Evolutionary conservation across 75 land plant genomes (phyloP), one percentile per base, ranked within the genome.

Genomic region (Pinus taeda): DNA sequence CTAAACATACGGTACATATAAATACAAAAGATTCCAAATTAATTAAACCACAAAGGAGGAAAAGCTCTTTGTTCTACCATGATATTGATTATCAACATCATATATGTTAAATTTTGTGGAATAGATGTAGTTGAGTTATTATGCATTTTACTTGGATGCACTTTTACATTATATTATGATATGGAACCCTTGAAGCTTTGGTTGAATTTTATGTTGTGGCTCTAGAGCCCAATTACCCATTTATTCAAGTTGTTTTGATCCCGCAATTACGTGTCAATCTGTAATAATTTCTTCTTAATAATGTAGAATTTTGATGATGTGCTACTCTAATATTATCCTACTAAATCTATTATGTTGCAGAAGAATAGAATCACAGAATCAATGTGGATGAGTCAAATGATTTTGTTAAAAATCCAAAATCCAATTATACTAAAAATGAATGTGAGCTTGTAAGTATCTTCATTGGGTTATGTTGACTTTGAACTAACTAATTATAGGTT

Each of bases 331-430:
- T 39, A 53, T 69, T 36, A 69, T 69, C 17, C 22, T 69, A 69
- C 12, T 8, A 30, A 6, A 42, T n/a, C 1, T 69, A 39, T 69
- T 77, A 20, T 66, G 14, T 77, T 18, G 56, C 83, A 84, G 83
- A 83, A 36, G 57, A 73, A 45, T 77, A 77, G 71, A 78, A 74
- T 57, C 79, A 74, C 42, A 81, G 86, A 59, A 81, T 77, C 79
- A 84, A 83, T 75, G 36, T 84, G 71, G 86, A 84, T 67, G 67
- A 59, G 77, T 45, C 22, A 21, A 57, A 37, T 72, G 58, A 33
- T 6, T 12, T 21, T 55, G 55, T 71, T 75, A 45, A 49, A 74
- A 18, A 21, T 14, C 15, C 57, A 36, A 14, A 29, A 78, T 57
- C 60, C 30, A 26, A 29, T 18, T 37, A 71, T 53, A 62, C 36